These are phyloP conservation scores for Fusarium sp. DNA, from an alignment of 2,329 filamentous ascomycete genomes.

Conservation along the genomic window DNA sequence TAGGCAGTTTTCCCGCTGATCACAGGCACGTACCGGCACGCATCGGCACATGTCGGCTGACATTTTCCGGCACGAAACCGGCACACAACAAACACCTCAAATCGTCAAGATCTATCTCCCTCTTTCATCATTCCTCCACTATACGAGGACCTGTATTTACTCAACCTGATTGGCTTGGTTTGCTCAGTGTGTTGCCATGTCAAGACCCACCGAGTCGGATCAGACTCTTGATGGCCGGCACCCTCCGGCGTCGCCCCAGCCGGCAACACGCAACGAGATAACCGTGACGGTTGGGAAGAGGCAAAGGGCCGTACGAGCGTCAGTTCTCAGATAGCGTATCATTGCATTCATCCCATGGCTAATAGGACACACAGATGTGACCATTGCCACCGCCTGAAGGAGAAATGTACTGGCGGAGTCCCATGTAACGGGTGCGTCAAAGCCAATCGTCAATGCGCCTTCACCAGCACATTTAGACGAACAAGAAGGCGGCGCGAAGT, in stretches of 20 bases:
- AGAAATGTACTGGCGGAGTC: constrained; percentile 21
- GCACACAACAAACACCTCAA: not conserved
- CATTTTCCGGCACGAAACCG: not conserved
- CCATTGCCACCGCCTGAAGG: constrained; percentile 21
- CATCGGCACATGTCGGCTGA: not conserved
- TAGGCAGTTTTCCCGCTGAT: not conserved
- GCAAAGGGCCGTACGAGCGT: not conserved
- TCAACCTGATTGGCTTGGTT: not conserved
- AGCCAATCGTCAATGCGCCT: constrained; percentile 4
- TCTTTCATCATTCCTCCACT: not conserved
- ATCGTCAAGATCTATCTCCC: not conserved
- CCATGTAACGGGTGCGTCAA: constrained; percentile 23
- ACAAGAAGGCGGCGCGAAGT: not conserved
- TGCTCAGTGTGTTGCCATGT: not conserved
- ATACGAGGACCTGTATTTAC: not conserved
- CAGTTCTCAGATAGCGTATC: not conserved
- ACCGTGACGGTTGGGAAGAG: not conserved
- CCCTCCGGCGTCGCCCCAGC: not conserved
- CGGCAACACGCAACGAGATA: not conserved
- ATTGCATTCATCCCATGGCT: not conserved
- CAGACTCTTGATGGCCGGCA: not conserved
- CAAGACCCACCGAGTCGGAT: not conserved
- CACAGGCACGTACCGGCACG: not conserved
- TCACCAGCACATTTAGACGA: constrained; percentile 12
- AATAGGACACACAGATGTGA: constrained; percentile 6